Percentiles rank a stretch among this genome's conserved stretches.
These are phyloP conservation scores for Solanum clarkiae DNA, from an alignment of 257 asterid genomes.

Conservation along the genomic window DNA sequence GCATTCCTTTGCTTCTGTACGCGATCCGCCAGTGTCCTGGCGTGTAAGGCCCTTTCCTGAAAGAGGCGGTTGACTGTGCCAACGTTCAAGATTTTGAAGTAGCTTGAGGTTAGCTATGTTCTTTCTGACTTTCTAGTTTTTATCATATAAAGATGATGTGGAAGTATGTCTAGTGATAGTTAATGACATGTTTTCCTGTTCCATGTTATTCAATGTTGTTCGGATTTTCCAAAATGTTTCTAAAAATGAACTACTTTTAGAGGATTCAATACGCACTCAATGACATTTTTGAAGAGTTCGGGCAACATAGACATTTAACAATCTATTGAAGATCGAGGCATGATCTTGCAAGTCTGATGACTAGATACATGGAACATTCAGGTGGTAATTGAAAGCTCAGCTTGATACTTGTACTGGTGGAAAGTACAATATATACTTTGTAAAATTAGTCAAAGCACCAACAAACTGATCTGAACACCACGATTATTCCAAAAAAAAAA, in stretches of 20 bases:
- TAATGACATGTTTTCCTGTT: too few species aligned
- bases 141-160: neutral
- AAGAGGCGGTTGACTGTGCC: conserved; percentile 51
- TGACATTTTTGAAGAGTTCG: neutral
- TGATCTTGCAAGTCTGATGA: neutral
- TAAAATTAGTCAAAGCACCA: too few species aligned
- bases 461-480: neutral
- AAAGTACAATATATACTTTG: neutral
- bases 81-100: conserved; percentile 47
- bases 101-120: conserved; percentile 27
- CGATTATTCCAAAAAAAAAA: neutral
- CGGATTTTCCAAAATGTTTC: neutral
- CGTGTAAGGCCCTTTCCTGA: neutral
- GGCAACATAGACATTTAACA: neutral
- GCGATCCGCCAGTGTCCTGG: neutral
- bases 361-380: neutral
- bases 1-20: neutral
- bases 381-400: neutral
- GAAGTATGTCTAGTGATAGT: too few species aligned
- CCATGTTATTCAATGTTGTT: neutral
- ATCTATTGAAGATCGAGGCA: neutral
- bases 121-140: neutral
- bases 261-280: accelerated
- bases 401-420: neutral
- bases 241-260: neutral